These are phyloP conservation scores for Pichia nanzhaoensis DNA, from an alignment of 805 yeast species.

Conservation along the genomic window DNA sequence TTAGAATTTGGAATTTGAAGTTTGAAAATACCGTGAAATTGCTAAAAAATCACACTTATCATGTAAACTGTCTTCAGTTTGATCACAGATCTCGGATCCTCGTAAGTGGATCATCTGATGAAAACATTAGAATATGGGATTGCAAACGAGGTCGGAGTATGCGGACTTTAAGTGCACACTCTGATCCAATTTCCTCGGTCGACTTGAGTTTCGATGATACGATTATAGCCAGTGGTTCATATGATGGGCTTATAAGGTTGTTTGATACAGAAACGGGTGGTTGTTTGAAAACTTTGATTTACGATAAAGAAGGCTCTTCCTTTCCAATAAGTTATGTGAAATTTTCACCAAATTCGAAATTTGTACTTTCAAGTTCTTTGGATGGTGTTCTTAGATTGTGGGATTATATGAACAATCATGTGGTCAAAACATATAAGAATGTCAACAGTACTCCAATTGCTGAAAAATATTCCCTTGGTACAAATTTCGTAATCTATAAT, in stretches of 20 bases:
- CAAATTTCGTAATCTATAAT: conserved; percentile 40
- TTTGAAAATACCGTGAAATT: conserved; percentile 44
- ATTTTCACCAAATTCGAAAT: conserved; percentile 77
- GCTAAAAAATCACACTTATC: conserved; percentile 77
- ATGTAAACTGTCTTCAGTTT: conserved; percentile 66
- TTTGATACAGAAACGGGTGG: conserved; percentile 89
- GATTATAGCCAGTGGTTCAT: conserved; percentile 77
- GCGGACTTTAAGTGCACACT: conserved; percentile 83
- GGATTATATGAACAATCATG: conserved; percentile 79
- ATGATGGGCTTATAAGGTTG: conserved; percentile 83
- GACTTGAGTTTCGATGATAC: conserved; percentile 75
- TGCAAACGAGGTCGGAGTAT: conserved; percentile 59
- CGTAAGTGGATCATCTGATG: conserved; percentile 83
- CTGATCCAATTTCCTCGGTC: conserved; percentile 78
- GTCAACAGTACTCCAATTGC: conserved; percentile 30
- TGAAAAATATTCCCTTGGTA: conserved; percentile 47
- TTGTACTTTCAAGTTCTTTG: conserved; percentile 66
- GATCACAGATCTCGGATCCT: conserved; percentile 70
- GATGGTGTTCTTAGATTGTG: conserved; percentile 77
- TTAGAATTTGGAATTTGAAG: conserved; percentile 62
- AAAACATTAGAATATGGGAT: conserved; percentile 89
- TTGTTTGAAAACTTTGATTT: conserved; percentile 82
- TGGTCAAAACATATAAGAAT: conserved; percentile 55
- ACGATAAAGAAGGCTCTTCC: conserved; percentile 64
- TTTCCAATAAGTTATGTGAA: conserved; percentile 72